Evolutionary conservation across 2,329 filamentous ascomycete species (phyloP).

Genomic region (Ceratocystis destructans): DNA sequence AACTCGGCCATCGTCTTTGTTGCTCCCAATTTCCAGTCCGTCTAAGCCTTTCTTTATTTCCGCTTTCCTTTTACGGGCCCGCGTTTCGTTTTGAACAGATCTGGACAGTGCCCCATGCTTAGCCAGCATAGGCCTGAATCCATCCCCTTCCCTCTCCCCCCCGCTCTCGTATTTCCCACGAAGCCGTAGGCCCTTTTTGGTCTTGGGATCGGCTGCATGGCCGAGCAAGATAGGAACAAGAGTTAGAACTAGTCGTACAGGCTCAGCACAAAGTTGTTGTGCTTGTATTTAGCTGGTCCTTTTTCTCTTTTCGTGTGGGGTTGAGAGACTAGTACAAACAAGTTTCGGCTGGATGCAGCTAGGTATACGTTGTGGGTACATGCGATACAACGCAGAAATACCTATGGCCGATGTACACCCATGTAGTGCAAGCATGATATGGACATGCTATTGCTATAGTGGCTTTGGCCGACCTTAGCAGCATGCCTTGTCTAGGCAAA

Average conservation of each 20-base stretch:
- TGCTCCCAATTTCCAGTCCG: not conserved
- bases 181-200: not conserved
- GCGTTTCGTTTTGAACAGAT: not conserved
- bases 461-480: not conserved
- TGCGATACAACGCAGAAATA: not conserved
- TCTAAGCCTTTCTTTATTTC: not conserved
- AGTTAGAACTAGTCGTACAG: too few relatives aligned
- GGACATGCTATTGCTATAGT: not conserved
- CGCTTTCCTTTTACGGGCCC: not conserved
- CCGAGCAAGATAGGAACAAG: too few relatives aligned
- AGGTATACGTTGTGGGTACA: not conserved
- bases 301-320: not conserved
- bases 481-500: not conserved
- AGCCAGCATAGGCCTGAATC: not conserved
- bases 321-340: not conserved
- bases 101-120: not conserved
- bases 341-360: not conserved
- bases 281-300: too few relatives aligned
- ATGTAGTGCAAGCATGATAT: not conserved
- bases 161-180: not conserved
- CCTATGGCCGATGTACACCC: not conserved
- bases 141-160: not conserved
- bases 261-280: too few relatives aligned
- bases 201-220: not conserved
- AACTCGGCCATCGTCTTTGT: not conserved